A percentile compares a stretch with the other conserved stretches of the same genome.
Evolutionary conservation across 768 basidiomycete genomes (phyloP).

Genomic region (Auricularia sp.): DNA sequence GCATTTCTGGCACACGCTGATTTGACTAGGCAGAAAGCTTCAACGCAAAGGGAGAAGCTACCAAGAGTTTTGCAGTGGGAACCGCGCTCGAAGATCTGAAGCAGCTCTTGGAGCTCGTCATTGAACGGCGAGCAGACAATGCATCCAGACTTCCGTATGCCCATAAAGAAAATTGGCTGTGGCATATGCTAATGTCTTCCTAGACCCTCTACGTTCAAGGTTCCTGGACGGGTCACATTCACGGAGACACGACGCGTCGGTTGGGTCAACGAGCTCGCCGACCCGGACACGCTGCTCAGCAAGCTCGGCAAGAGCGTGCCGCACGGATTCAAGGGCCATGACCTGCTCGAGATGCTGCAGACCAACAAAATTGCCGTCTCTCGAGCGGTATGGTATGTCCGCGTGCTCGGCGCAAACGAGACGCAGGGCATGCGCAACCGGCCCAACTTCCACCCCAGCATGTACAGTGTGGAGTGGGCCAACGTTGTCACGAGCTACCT

Average conservation of each 20-base stretch:
- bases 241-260: conserved; percentile 70
- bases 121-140: too few relatives aligned
- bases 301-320: conserved; percentile 81
- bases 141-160: too few relatives aligned
- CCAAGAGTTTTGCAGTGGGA: conserved; percentile 34
- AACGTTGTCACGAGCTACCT: conserved; percentile 70
- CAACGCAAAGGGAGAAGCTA: conserved; percentile 46
- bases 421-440: conserved; percentile 75
- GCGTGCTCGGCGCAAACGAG: conserved; percentile 82
- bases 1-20: too few relatives aligned
- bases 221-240: conserved; percentile 73
- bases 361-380: conserved; percentile 66
- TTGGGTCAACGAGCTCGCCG: conserved; percentile 78
- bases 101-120: too few relatives aligned
- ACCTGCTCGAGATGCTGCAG: conserved; percentile 71
- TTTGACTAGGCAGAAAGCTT: conserved; percentile 48
- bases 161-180: not conserved
- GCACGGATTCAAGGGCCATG: conserved; percentile 77
- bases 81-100: too few relatives aligned
- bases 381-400: conserved; percentile 79
- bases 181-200: not conserved
- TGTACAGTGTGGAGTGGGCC: conserved; percentile 81
- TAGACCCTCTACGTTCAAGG: conserved; percentile 61
- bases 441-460: conserved; percentile 69
- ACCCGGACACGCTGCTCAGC: conserved; percentile 68